Evolutionary conservation across 129 eudicot species (phyloP), one percentile per base, ranked within the genome.

Genomic region (Calendula officinalis): DNA sequence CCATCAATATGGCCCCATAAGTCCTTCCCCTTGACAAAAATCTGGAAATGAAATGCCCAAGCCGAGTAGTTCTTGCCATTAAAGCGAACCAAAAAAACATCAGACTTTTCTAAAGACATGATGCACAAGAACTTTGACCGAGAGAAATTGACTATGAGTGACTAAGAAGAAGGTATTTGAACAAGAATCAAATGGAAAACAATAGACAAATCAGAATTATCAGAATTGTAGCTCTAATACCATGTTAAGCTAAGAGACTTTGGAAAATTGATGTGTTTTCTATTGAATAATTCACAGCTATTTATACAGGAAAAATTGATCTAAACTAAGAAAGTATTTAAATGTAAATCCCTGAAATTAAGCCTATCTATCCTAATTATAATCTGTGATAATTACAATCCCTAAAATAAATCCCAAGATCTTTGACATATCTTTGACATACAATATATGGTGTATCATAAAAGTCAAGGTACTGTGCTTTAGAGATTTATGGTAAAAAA

Each of bases 11-110:
- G 55, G 22, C 56, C 46, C 65, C 46, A 50, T 12, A 45, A 45
- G 61, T 17, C 62, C 51, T 66, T 51, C 42, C 71, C 62, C n/a
- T 9, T 38, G 47, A 49, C 71, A 39, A 66, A 66, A 37, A 54
- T 30, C 15, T n/a, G 7, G 44, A 55, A 68, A 37, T 40, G 33
- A 4, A 55, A 13, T 48, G 32, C 39, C 63, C 62, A 67, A 9
- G 61, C 43, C 3, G 51, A 41, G 41, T 53, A 53, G 9, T 22
- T 38, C 39, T 66, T 66, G 14, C 60, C 48, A 67, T 6, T 54
- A 30, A 52, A 52, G 10, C 8, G 50, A 66, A 65, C 70, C 44
- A 49, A 2, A 39, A 37, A 66, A 38, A 30, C 34, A 51, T 37
- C 60, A 39, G 35, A 50, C 52, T 10, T 37, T 8, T 39, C 52